Evolutionary conservation across 257 asterid genomes (phyloP).

Genomic region (Thymus quinquecostatus): DNA sequence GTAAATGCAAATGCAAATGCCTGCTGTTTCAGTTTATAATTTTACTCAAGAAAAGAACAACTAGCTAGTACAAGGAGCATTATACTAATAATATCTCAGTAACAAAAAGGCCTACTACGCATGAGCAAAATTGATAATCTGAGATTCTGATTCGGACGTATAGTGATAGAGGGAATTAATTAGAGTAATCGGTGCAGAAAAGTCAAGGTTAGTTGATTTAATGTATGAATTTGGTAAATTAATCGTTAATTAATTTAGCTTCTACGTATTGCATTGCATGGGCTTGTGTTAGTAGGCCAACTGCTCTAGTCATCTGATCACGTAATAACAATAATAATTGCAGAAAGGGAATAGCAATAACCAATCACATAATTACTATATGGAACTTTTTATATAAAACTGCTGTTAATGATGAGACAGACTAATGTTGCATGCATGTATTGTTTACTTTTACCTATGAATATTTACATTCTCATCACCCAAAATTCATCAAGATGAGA

Average conservation of each 20-base stretch:
- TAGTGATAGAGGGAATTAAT: not conserved
- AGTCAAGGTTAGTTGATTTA: constrained; percentile 18
- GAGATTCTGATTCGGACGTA: constrained; percentile 20
- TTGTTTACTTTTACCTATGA: too few species aligned
- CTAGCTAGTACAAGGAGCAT: too few species aligned
- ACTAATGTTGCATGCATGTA: too few species aligned
- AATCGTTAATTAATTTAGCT: constrained; percentile 8
- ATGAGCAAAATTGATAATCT: constrained; percentile 2
- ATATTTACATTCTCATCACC: too few species aligned
- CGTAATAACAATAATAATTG: not conserved
- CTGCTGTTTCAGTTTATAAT: not conserved
- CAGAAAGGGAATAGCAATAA: too few species aligned
- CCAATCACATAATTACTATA: too few species aligned
- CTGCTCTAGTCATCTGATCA: constrained; percentile 24
- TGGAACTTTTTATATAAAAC: too few species aligned
- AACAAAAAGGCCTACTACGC: constrained; percentile 14
- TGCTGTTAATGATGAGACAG: too few species aligned
- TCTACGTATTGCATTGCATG: constrained; percentile 32
- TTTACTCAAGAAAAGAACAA: too few species aligned
- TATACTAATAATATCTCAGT: not conserved
- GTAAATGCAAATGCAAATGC: not conserved
- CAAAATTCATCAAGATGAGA: too few species aligned
- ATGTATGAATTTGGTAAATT: constrained; percentile 19
- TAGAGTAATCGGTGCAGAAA: not conserved
- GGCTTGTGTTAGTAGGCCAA: constrained; percentile 32